Evolutionary conservation across 768 basidiomycete species (phyloP).

Genomic region (Lentinula detonsa): DNA sequence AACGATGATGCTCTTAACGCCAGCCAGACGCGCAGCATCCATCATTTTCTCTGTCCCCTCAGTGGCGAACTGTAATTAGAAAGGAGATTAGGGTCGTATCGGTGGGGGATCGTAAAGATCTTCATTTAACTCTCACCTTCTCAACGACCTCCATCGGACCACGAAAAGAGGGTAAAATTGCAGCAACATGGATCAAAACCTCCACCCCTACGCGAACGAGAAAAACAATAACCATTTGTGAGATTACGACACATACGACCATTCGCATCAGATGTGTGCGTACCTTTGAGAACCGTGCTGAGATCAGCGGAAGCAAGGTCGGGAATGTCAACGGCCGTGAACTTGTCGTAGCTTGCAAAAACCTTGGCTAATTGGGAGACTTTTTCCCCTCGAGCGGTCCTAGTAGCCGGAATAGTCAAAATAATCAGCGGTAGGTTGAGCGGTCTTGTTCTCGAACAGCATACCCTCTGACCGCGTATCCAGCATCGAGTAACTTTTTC

Average conservation of each 20-base stretch:
- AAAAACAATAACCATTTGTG: background rate
- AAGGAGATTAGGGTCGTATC: background rate
- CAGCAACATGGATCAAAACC: conserved; percentile 29
- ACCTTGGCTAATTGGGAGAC: conserved; percentile 3
- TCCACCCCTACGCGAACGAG: conserved; percentile 25
- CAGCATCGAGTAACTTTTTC: conserved; percentile 4
- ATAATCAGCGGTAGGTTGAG: background rate
- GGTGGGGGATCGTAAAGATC: background rate
- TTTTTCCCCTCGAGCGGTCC: conserved; percentile 6
- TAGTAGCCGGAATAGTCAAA: background rate
- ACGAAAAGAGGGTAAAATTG: conserved; percentile 9
- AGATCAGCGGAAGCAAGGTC: conserved; percentile 2
- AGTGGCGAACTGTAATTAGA: background rate
- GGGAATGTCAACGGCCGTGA: conserved; percentile 5
- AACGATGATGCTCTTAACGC: conserved; percentile 1
- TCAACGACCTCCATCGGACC: background rate
- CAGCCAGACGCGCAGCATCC: background rate
- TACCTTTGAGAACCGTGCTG: background rate
- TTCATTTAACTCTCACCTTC: background rate
- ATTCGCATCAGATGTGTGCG: background rate
- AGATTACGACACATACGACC: background rate
- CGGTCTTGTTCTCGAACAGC: background rate
- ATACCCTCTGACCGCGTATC: background rate
- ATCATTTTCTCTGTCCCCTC: conserved; percentile 2
- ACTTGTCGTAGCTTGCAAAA: conserved; percentile 5